These are phyloP conservation scores for Aspergillus costaricaensis DNA, from an alignment of 2,329 filamentous ascomycete species.

Conservation along the genomic window DNA sequence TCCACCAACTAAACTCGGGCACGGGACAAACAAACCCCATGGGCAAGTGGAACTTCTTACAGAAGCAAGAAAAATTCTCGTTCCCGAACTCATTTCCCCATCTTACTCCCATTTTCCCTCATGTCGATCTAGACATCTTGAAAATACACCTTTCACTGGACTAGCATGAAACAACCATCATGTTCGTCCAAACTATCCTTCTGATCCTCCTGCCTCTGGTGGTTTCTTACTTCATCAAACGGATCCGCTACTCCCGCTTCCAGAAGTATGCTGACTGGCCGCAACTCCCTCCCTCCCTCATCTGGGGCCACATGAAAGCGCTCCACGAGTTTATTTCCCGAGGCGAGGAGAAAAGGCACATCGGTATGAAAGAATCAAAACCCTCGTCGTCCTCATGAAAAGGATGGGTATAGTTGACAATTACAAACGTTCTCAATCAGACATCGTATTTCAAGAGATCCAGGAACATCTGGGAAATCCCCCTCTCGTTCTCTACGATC, in stretches of 20 bases:
- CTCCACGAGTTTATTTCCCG: conserved; percentile 10
- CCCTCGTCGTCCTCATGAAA: no score
- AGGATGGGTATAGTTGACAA: background rate
- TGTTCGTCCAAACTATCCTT: background rate
- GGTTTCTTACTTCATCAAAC: background rate
- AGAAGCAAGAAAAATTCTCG: background rate
- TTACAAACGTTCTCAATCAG: background rate
- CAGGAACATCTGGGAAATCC: background rate
- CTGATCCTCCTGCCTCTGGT: conserved; percentile 4
- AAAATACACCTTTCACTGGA: background rate
- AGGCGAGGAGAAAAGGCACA: conserved; percentile 9
- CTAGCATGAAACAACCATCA: background rate
- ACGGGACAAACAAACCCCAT: background rate
- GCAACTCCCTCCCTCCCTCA: conserved; percentile 16
- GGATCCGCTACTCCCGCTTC: conserved; percentile 10
- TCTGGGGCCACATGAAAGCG: conserved; percentile 18
- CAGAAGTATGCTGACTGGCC: conserved; percentile 15
- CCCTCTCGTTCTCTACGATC: conserved; percentile 10
- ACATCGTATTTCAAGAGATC: background rate
- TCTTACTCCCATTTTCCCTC: background rate
- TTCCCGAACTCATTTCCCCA: background rate
- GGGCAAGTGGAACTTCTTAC: background rate
- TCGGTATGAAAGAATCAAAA: background rate
- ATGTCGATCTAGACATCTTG: background rate
- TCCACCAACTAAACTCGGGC: background rate